Conservation (phyloP, 2,329 filamentous ascomycete genomes). For the Cladophialophora immunda region DNA sequence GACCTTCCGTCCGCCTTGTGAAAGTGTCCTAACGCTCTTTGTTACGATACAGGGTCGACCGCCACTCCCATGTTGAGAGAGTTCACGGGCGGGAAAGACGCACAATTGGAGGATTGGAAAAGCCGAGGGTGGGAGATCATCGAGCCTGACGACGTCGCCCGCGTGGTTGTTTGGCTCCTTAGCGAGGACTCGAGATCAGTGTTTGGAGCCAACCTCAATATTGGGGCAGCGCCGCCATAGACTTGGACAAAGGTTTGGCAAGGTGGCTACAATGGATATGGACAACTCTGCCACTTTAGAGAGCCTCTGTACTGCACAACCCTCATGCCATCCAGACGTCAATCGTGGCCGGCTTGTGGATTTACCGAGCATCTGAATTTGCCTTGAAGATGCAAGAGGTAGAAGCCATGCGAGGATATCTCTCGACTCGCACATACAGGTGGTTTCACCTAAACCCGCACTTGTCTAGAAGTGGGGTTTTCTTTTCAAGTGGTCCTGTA, state of each 20-base stretch:
- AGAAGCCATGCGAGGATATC: not conserved
- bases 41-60: not conserved
- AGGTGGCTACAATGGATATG: not conserved
- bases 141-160: constrained; percentile 14
- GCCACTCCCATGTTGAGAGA: constrained; percentile 6
- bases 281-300: not conserved
- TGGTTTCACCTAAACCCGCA: not conserved
- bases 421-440: not conserved
- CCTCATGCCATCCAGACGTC: too few relatives aligned
- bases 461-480: not conserved
- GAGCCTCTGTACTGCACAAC: not conserved
- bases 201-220: not conserved
- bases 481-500: not conserved
- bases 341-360: too few relatives aligned
- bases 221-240: constrained; percentile 3
- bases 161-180: constrained; percentile 16
- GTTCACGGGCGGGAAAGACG: not conserved
- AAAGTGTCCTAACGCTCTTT: not conserved
- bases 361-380: too few relatives aligned
- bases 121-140: constrained; percentile 10
- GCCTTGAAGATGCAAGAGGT: not conserved
- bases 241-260: not conserved
- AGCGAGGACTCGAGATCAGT: constrained; percentile 19
- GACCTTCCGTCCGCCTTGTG: not conserved
- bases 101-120: constrained; percentile 3